Percentiles rank a stretch among this genome's conserved stretches.
Conservation (phyloP, 2,329 filamentous ascomycete genomes). For the Bimuria novae-zelandiae region DNA sequence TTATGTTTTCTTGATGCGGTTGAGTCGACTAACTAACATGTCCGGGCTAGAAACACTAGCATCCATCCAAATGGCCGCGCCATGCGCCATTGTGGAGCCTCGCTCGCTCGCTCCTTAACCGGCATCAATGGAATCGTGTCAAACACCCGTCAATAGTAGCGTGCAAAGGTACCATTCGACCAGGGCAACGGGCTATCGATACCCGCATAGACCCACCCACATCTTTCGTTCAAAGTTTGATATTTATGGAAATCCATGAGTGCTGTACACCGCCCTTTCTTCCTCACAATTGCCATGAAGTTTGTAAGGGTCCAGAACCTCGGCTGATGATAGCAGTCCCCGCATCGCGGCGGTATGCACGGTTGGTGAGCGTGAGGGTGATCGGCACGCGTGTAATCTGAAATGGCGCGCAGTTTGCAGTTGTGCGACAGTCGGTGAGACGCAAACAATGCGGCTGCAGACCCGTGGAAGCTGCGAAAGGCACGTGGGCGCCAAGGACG, state of each 20-base stretch:
- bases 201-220: not conserved
- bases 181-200: not conserved
- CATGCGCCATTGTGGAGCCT: slow-evolving; percentile 2
- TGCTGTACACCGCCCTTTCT: slow-evolving; percentile 5
- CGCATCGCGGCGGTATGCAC: slow-evolving; percentile 1
- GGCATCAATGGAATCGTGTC: not conserved
- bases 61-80: not conserved
- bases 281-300: not conserved
- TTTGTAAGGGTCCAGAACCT: not conserved
- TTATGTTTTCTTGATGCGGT: not conserved
- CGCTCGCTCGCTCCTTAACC: not conserved
- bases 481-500: not conserved
- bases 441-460: not conserved
- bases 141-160: not conserved
- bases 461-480: not conserved
- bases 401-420: not conserved
- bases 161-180: not conserved
- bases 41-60: not conserved
- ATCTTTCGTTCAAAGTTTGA: not conserved
- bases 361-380: not conserved
- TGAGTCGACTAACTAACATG: not conserved
- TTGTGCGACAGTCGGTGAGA: slow-evolving; percentile 1
- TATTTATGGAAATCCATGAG: too few relatives aligned
- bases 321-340: not conserved
- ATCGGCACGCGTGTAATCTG: not conserved